phyloP scores from a whole-genome alignment of 257 asterid genomes.

The Mentha longifolia region DNA sequence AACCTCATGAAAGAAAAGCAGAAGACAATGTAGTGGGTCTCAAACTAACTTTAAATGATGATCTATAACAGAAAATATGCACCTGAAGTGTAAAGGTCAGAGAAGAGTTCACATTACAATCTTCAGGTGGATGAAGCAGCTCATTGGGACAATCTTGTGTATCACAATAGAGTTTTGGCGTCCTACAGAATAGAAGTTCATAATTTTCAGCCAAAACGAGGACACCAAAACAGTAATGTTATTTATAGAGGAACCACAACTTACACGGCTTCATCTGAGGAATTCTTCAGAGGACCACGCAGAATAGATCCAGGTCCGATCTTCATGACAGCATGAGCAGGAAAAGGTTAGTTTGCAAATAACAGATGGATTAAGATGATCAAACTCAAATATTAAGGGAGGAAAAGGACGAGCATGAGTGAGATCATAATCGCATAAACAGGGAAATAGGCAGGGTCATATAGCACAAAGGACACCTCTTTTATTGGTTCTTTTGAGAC shows the following conservation, averaged over 20 bases:
- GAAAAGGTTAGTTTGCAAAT: conserved; percentile 18
- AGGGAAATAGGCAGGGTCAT: neutral
- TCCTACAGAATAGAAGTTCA: conserved; percentile 51
- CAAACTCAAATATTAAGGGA: neutral
- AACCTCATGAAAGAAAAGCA: conserved; percentile 23
- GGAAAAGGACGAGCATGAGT: neutral
- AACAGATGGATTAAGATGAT: neutral
- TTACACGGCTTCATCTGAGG: conserved; percentile 83
- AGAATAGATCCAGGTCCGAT: conserved; percentile 92
- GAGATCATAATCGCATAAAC: conserved; percentile 1
- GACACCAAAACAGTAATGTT: conserved; percentile 11
- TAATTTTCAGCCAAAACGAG: conserved; percentile 23
- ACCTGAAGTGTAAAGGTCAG: conserved; percentile 98
- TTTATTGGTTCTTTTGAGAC: conserved; percentile 14
- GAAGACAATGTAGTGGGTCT: conserved; percentile 12
- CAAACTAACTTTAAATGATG: conserved; percentile 14
- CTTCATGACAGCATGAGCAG: conserved; percentile 52
- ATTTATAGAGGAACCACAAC: conserved; percentile 43
- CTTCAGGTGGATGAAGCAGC: conserved; percentile 97
- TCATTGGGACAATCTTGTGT: conserved; percentile 79
- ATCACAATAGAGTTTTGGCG: conserved; percentile 80
- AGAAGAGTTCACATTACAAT: conserved; percentile 98
- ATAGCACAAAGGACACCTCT: conserved; percentile 14
- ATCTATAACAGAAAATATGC: conserved; percentile 30
- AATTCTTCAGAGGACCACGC: conserved; percentile 87